Base-by-base conservation (phyloP, 148 eudicot genomes). In the Drosera capensis region DNA sequence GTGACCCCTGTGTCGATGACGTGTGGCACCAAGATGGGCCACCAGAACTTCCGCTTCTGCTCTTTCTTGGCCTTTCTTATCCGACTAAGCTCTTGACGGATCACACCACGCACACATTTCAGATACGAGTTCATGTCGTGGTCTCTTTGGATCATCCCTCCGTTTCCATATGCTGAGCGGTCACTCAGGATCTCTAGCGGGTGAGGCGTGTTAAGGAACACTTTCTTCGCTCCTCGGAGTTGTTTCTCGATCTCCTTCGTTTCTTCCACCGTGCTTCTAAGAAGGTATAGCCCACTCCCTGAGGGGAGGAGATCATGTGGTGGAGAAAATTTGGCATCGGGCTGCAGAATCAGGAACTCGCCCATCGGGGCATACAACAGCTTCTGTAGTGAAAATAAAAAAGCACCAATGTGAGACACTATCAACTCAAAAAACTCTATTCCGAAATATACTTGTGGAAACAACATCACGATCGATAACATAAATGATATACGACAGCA, bases 101-200 rank as follows among this genome's bases (percentile, higher is more conserved):
- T 66, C 23, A 85, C 72, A 20, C 59, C 59, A 23, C 85, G 60
- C 9, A 81, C 61, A 1, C 82, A 78, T 53, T 66, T 85, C 19
- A 74, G 48, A 57, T 90, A 90, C 0, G 99, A 78, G 40, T 48
- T 60, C 82, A 85, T 81, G 68, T 90, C 95, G 9, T 90, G 99
- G 40, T 90, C 95, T 40, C 99, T 72, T 18, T 60, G 78, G 43
- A 90, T 73, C 30, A 72, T 57, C 35, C 99, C 99, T 5, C 65
- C 84, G 1, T 77, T 67, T 18, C 97, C 97, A 40, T 84, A 90
- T 23, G 99, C 87, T 0, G 82, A 54, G 6, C 88, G 95, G 60
- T 84, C 93, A 17, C 93, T 90, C 23, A 90, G 55, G 54, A 81
- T 84, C 72, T 84, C 99, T 0, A 90, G 84, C 7, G 99, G 99